Conservation (phyloP, 2,329 filamentous ascomycete genomes). For the Fusarium lyarnte region DNA sequence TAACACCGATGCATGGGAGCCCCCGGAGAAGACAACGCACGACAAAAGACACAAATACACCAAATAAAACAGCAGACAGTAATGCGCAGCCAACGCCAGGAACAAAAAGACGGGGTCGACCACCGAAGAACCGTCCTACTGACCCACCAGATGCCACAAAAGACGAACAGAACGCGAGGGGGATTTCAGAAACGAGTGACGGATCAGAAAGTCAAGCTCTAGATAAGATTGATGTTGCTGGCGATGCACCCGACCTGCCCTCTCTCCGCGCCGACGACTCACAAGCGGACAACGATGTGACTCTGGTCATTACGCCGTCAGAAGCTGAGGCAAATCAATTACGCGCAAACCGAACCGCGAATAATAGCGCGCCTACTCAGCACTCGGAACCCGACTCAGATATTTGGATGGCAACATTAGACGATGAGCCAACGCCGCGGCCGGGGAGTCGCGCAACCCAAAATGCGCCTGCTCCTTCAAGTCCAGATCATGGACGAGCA, state of each 20-base stretch:
- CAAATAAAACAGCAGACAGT: constrained; percentile 35
- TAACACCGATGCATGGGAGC: constrained; percentile 54
- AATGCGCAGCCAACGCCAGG: constrained; percentile 47
- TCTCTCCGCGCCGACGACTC: constrained; percentile 41
- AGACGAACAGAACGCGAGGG: constrained; percentile 23
- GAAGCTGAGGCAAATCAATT: constrained; percentile 25
- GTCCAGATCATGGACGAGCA: constrained; percentile 23
- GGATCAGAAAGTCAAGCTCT: constrained; percentile 38
- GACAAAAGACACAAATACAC: constrained; percentile 42
- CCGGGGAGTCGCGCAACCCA: constrained; percentile 31
- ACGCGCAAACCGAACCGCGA: constrained; percentile 11
- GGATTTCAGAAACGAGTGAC: constrained; percentile 20
- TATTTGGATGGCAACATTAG: constrained; percentile 57
- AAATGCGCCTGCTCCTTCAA: constrained; percentile 15
- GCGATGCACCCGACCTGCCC: constrained; percentile 29
- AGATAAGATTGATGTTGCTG: constrained; percentile 42
- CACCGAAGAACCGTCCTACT: constrained; percentile 41
- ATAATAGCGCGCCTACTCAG: constrained; percentile 34
- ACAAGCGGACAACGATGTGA: constrained; percentile 42
- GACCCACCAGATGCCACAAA: constrained; percentile 44
- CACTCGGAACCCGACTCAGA: constrained; percentile 51
- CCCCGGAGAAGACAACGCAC: constrained; percentile 49
- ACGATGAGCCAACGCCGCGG: constrained; percentile 51
- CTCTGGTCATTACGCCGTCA: constrained; percentile 38
- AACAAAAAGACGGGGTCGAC: constrained; percentile 44